phyloP scores from a whole-genome alignment of 2,329 filamentous ascomycete genomes.

The Massarina eburnea region DNA sequence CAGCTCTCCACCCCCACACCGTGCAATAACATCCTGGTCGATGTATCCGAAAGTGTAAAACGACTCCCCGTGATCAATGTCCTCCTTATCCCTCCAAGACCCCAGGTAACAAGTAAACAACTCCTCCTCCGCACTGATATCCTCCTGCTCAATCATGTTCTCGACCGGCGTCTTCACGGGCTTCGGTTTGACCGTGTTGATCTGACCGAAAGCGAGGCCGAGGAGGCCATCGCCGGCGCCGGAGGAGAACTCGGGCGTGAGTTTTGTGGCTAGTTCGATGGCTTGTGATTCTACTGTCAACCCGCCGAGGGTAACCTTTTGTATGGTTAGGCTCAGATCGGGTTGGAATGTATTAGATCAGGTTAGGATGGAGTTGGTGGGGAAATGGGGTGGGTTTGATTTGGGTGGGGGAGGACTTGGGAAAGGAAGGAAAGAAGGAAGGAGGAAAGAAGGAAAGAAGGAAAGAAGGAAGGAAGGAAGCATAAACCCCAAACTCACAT shows the following conservation, averaged over 20 bases:
- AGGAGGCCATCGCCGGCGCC: constrained; percentile 65
- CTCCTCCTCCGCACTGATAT: constrained; percentile 51
- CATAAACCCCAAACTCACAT: too few relatives aligned
- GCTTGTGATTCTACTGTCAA: constrained; percentile 63
- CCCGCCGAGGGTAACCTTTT: constrained; percentile 59
- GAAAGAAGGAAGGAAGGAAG: too few relatives aligned
- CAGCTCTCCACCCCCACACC: constrained; percentile 57
- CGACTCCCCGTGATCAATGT: constrained; percentile 49
- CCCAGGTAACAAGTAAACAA: constrained; percentile 68
- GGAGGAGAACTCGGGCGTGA: constrained; percentile 58
- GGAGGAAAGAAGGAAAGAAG: too few relatives aligned
- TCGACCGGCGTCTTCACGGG: constrained; percentile 65
- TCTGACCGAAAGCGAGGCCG: constrained; percentile 64
- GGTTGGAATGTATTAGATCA: too few relatives aligned
- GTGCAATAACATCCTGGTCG: constrained; percentile 62
- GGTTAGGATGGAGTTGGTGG: too few relatives aligned
- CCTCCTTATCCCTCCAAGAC: constrained; percentile 53
- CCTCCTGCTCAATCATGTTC: constrained; percentile 65
- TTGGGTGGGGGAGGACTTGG: too few relatives aligned
- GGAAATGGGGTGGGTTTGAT: too few relatives aligned
- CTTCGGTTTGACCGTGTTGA: constrained; percentile 63
- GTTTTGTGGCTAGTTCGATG: constrained; percentile 64
- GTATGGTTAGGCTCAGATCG: too few relatives aligned
- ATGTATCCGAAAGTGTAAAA: constrained; percentile 78
- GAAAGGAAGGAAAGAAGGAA: too few relatives aligned